These are phyloP conservation scores for Aechmea fasciata DNA, from an alignment of 176 grass and related monocot species.

Conservation along the genomic window DNA sequence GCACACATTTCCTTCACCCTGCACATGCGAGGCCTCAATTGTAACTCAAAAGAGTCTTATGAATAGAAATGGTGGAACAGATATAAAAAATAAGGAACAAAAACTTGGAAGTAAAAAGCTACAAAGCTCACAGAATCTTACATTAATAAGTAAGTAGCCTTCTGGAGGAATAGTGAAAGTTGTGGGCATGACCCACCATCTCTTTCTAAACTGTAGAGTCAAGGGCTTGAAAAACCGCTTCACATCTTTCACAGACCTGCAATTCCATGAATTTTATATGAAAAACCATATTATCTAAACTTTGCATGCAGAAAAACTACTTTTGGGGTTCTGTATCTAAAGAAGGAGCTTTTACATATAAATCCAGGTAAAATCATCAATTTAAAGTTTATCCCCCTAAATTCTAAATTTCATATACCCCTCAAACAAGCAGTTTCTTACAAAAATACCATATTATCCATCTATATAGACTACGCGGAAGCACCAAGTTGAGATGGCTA, in stretches of 20 bases:
- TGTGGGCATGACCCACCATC: conserved; percentile 52
- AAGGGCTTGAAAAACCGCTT: conserved; percentile 66
- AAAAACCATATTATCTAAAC: conserved; percentile 6
- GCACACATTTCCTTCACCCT: conserved; percentile 83
- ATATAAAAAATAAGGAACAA: not conserved
- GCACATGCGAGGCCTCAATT: conserved; percentile 9
- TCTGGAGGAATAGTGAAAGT: conserved; percentile 59
- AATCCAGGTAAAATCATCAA: no score
- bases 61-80: conserved; percentile 4
- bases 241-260: conserved; percentile 71
- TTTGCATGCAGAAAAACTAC: not conserved
- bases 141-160: conserved; percentile 65
- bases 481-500: not conserved
- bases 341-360: no score
- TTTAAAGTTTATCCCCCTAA: no score
- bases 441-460: not conserved
- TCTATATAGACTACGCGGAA: not conserved
- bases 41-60: not conserved
- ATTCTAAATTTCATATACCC: no score
- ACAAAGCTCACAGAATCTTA: conserved; percentile 24
- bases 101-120: not conserved
- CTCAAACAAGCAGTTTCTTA: no score
- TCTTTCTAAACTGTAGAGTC: conserved; percentile 55
- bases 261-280: conserved; percentile 19
- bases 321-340: no score